These are phyloP conservation scores for Colletotrichum tofieldiae DNA, from an alignment of 2,329 filamentous ascomycete species.

Conservation along the genomic window DNA sequence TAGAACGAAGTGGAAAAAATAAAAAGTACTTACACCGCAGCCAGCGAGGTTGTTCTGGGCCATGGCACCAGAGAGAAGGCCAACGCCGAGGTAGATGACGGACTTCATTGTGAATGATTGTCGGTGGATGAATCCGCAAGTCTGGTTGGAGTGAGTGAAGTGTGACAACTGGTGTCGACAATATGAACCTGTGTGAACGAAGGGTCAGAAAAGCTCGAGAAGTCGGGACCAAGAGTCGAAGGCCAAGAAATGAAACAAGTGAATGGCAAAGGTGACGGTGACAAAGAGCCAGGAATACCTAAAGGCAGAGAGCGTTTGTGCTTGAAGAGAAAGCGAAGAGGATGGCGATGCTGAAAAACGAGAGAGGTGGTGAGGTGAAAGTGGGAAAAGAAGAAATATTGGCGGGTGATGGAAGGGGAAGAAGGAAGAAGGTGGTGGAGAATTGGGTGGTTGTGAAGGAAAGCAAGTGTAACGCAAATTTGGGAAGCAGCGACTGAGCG, in stretches of 20 bases:
- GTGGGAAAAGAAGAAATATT: conserved; percentile 16
- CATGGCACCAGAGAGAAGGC: conserved; percentile 56
- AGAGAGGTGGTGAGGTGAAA: conserved; percentile 11
- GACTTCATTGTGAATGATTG: conserved; percentile 40
- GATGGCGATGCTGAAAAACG: background rate
- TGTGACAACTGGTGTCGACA: conserved; percentile 3
- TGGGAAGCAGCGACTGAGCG: conserved; percentile 29
- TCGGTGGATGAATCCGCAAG: conserved; percentile 10
- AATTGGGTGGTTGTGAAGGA: conserved; percentile 11
- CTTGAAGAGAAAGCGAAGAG: background rate
- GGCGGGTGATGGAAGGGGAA: background rate
- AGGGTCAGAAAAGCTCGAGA: conserved; percentile 7
- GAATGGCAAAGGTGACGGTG: background rate
- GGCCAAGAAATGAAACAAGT: background rate
- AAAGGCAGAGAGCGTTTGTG: conserved; percentile 7
- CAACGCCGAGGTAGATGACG: conserved; percentile 43
- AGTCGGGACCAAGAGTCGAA: too few species aligned
- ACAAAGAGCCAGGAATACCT: conserved; percentile 20
- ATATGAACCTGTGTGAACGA: conserved; percentile 16
- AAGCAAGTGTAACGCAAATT: conserved; percentile 30
- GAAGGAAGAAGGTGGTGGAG: conserved; percentile 14
- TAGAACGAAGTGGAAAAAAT: background rate
- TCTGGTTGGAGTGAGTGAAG: conserved; percentile 25
- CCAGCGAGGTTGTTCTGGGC: conserved; percentile 58
- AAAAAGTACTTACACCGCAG: conserved; percentile 69